Evolutionary conservation across 2,329 filamentous ascomycete species (phyloP).

Genomic region (Nigrospora sphaerica): DNA sequence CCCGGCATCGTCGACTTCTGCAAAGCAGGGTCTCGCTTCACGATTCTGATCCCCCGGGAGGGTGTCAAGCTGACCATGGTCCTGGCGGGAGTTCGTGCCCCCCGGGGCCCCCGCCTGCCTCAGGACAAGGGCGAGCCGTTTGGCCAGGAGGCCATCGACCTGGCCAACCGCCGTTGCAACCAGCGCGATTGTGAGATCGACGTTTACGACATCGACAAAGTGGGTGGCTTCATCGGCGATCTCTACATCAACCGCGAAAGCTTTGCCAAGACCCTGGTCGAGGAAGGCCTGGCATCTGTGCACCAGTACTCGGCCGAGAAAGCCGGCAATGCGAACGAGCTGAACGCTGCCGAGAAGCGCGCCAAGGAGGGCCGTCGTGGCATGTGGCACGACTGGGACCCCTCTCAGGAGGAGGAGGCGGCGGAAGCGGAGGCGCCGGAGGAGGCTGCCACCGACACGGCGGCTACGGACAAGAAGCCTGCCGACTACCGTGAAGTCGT

Average conservation of each 20-base stretch:
- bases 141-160: constrained; percentile 87
- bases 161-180: constrained; percentile 80
- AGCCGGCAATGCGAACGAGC: constrained; percentile 79
- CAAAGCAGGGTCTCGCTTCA: constrained; percentile 94
- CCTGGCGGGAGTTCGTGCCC: constrained; percentile 84
- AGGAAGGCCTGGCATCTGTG: constrained; percentile 88
- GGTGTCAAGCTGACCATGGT: constrained; percentile 93
- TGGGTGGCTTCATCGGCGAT: constrained; percentile 93
- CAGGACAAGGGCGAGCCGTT: constrained; percentile 86
- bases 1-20: constrained; percentile 94
- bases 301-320: constrained; percentile 96
- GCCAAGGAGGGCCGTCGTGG: constrained; percentile 87
- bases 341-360: constrained; percentile 78
- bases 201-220: constrained; percentile 90
- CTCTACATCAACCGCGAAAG: constrained; percentile 92
- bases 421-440: constrained; percentile 38
- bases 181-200: constrained; percentile 96
- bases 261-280: constrained; percentile 86
- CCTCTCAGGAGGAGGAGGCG: constrained; percentile 68
- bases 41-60: constrained; percentile 83
- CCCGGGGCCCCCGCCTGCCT: constrained; percentile 71
- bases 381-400: constrained; percentile 92
- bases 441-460: constrained; percentile 39
- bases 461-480: constrained; percentile 56
- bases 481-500: constrained; percentile 88